Percentiles rank a stretch among this genome's conserved stretches.
phyloP scores from a whole-genome alignment of 345 rosid genomes.

The Syzygium aromaticum region DNA sequence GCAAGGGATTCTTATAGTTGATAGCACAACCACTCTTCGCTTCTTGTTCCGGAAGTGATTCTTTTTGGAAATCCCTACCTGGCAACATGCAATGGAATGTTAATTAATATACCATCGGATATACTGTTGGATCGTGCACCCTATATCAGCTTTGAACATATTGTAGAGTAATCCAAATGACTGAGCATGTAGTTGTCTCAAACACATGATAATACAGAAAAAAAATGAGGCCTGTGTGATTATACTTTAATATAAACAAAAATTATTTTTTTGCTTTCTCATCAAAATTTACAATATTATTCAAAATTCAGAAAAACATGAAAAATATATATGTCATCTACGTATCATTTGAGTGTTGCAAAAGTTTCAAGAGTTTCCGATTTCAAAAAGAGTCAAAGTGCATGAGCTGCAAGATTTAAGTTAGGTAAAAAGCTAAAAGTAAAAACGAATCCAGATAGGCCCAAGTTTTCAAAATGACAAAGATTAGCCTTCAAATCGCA shows the following conservation, averaged over 20 bases:
- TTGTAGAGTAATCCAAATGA: not conserved
- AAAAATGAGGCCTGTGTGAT: not conserved
- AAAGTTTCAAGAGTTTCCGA: not conserved
- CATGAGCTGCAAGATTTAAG: not conserved
- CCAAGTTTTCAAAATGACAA: not conserved
- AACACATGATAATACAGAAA: not conserved
- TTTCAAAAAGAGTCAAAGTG: not conserved
- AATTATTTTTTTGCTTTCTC: not conserved
- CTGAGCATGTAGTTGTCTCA: not conserved
- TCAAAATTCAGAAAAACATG: not conserved
- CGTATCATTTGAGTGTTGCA: not conserved
- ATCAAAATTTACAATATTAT: not conserved
- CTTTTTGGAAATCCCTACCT: conserved; percentile 16
- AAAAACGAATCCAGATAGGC: not conserved
- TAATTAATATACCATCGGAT: not conserved
- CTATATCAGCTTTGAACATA: not conserved
- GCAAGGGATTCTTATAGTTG: conserved; percentile 4
- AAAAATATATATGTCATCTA: not conserved
- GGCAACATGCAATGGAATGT: not conserved
- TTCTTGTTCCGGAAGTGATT: not conserved
- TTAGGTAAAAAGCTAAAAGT: not conserved
- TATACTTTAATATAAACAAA: not conserved
- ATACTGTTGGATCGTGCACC: not conserved
- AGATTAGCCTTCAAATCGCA: not conserved
- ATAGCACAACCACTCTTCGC: not conserved